Base-by-base conservation (phyloP, 2,329 filamentous ascomycete genomes). In the Corinectria fuckeliana region DNA sequence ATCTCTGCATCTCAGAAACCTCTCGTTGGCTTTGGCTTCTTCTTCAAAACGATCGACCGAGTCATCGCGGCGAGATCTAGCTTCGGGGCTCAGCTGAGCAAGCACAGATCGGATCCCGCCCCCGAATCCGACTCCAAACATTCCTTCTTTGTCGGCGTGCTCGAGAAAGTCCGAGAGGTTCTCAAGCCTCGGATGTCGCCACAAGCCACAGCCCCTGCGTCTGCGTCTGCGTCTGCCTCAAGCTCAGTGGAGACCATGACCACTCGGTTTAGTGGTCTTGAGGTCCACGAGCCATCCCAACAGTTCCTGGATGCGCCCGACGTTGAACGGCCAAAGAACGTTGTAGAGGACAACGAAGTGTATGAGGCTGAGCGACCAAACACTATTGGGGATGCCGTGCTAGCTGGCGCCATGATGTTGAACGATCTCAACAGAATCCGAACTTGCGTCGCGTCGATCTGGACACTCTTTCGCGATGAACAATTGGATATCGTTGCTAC, bases 291-390 rank as follows among this genome's bases (percentile, higher is more conserved):
- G n/a, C n/a, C n/a, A n/a, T 16, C 4, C 14, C 32, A 4, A 4
- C 13, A 16, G 16, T 5, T 16, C 32, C 9, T n/a, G 5, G 32
- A 36, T n/a, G n/a, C n/a, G n/a, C n/a, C n/a, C n/a, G 11, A 16
- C 10, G 5, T 36, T 36, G 34, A 36, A 18, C n/a, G 18, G 10
- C 6, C 32, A 18, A 11, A 16, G 5, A 16, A 54, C 7, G 5
- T 16, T 8, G 5, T 3, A 2, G 3, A 1, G 9, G 34, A 38
- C 5, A 38, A 18, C 34, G 11, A 9, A 6, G 8, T 38, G 1
- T 78, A 79, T 56, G 70, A 75, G 50, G 71, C 71, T 13, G 76
- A 79, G 60, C 42, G 51, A 0, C 62, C 65, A 3, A 57, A 42
- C 0, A 60, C 63, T 1, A 9, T 67, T 0, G 65, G 72, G 2